phyloP scores from a whole-genome alignment of 106 monocot genomes.

The Agapanthus africanus region DNA sequence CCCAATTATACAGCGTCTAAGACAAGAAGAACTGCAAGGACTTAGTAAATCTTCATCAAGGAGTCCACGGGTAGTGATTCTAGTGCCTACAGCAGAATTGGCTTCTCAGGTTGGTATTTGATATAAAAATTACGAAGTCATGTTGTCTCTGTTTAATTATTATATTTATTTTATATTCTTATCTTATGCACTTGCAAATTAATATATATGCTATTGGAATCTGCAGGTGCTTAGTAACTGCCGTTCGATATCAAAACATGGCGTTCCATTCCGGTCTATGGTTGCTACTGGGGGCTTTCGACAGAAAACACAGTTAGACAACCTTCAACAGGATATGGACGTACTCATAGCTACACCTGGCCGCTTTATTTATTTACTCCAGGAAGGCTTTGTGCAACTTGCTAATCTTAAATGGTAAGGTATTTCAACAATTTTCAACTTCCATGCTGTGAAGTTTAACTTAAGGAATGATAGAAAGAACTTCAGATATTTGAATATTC shows the following conservation, averaged over 20 bases:
- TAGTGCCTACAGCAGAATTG: constrained; percentile 90
- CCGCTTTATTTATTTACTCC: constrained; percentile 67
- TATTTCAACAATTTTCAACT: no score
- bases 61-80: constrained; percentile 63
- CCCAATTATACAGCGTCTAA: constrained; percentile 66
- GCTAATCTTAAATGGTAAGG: constrained; percentile 66
- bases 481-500: not conserved
- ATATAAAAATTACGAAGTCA: not conserved
- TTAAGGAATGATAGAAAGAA: no score
- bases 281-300: constrained; percentile 93
- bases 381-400: constrained; percentile 73
- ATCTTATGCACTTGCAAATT: not conserved
- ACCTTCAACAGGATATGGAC: constrained; percentile 73
- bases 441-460: not conserved
- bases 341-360: constrained; percentile 95
- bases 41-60: constrained; percentile 39
- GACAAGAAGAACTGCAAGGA: constrained; percentile 72
- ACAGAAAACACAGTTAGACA: constrained; percentile 86
- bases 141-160: not conserved
- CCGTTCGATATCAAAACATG: constrained; percentile 68
- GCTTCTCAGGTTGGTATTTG: constrained; percentile 75
- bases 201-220: not conserved
- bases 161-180: not conserved
- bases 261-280: constrained; percentile 89
- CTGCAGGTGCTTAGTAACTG: constrained; percentile 81